These are phyloP conservation scores for Grosmannia clavigera DNA, from an alignment of 2,329 filamentous ascomycete genomes.

Conservation along the genomic window DNA sequence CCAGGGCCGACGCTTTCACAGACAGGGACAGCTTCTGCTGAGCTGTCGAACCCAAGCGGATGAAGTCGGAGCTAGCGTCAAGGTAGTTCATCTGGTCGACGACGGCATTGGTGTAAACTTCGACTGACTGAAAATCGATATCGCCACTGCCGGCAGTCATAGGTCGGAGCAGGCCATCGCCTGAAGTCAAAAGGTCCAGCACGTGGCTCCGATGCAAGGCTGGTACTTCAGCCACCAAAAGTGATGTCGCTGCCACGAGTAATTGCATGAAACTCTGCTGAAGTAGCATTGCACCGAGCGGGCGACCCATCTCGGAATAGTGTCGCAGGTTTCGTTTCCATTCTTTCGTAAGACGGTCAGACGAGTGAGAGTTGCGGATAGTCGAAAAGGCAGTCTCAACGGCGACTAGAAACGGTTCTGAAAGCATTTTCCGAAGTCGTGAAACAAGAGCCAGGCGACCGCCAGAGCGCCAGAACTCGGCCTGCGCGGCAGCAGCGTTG, in stretches of 20 bases:
- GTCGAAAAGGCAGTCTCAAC: conserved; percentile 86
- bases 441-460: conserved; percentile 65
- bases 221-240: conserved; percentile 54
- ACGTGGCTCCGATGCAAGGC: conserved; percentile 50
- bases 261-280: conserved; percentile 83
- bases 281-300: conserved; percentile 81
- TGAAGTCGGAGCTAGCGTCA: conserved; percentile 81
- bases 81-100: conserved; percentile 74
- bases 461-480: conserved; percentile 66
- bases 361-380: conserved; percentile 64
- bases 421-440: conserved; percentile 59
- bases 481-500: conserved; percentile 64
- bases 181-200: conserved; percentile 57
- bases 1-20: conserved; percentile 71
- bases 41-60: conserved; percentile 71
- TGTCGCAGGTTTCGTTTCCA: conserved; percentile 82
- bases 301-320: conserved; percentile 67
- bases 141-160: conserved; percentile 30
- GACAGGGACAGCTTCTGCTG: conserved; percentile 79
- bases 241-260: conserved; percentile 63
- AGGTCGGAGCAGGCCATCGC: conserved; percentile 33
- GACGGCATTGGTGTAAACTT: conserved; percentile 58
- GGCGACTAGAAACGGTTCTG: conserved; percentile 72
- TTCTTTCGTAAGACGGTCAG: conserved; percentile 56
- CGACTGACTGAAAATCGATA: conserved; percentile 42